Percentiles rank a stretch among this genome's conserved stretches.
Evolutionary conservation across 495 filamentous ascomycete species (phyloP).

Genomic region (Aspergillus wentii): DNA sequence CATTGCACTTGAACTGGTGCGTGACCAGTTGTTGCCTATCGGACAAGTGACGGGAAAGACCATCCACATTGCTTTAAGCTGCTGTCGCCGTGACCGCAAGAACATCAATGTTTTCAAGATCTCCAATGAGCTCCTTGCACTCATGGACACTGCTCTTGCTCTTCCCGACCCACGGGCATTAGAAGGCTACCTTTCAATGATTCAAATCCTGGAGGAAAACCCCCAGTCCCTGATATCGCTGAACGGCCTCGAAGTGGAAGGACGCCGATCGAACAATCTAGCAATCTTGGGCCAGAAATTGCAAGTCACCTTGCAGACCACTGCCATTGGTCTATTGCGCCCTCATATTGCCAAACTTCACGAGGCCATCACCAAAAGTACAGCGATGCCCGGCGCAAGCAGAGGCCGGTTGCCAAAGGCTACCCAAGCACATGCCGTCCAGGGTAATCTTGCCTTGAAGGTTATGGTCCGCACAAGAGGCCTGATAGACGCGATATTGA

Average conservation of each 20-base stretch:
- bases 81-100: constrained; percentile 64
- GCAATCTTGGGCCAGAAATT: constrained; percentile 20
- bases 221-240: constrained; percentile 28
- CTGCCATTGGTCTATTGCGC: constrained; percentile 19
- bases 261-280: constrained; percentile 9
- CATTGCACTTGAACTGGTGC: constrained; percentile 48
- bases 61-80: constrained; percentile 66
- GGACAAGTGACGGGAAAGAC: constrained; percentile 39
- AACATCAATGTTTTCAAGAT: constrained; percentile 57
- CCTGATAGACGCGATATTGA: constrained; percentile 27
- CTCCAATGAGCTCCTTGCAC: constrained; percentile 51
- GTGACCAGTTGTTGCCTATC: constrained; percentile 34
- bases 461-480: constrained; percentile 20
- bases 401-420: constrained; percentile 7
- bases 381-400: not conserved
- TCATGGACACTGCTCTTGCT: constrained; percentile 42
- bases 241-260: constrained; percentile 17
- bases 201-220: constrained; percentile 17
- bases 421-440: constrained; percentile 3
- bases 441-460: constrained; percentile 14
- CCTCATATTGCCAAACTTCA: constrained; percentile 25
- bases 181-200: constrained; percentile 22
- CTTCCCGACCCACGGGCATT: constrained; percentile 33
- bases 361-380: constrained; percentile 19
- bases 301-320: constrained; percentile 17